A percentile compares a stretch with the other conserved stretches of the same genome.
These are phyloP conservation scores for Teunomyces stri DNA, from an alignment of 805 yeast genomes.

Conservation along the genomic window DNA sequence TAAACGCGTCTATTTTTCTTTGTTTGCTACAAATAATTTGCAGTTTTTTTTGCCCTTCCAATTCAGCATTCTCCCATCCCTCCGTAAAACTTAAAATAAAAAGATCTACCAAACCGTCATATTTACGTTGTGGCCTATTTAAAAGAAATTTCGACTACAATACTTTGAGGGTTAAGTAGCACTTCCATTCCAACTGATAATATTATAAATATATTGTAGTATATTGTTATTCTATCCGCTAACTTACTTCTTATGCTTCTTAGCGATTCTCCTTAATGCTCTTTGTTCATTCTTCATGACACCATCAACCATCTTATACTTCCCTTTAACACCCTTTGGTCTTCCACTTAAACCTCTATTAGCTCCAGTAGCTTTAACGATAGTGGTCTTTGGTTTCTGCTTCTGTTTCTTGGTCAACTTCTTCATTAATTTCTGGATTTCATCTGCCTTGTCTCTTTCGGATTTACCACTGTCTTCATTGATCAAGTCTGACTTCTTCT, in stretches of 20 bases:
- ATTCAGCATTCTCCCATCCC: background rate
- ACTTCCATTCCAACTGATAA: background rate
- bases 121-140: no score
- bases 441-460: constrained; percentile 93
- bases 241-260: constrained; percentile 66
- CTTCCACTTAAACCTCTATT: constrained; percentile 90
- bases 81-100: no score
- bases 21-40: background rate
- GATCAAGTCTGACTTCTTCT: constrained; percentile 89
- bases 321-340: constrained; percentile 96
- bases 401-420: constrained; percentile 73
- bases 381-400: constrained; percentile 75
- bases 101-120: no score
- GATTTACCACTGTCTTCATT: constrained; percentile 84
- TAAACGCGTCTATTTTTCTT: background rate
- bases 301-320: constrained; percentile 99
- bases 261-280: constrained; percentile 85
- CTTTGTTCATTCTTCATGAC: constrained; percentile 95
- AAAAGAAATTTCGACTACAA: no score
- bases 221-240: background rate
- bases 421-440: constrained; percentile 81
- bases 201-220: no score
- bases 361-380: constrained; percentile 82
- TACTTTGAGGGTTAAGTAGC: background rate
- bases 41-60: background rate